phyloP scores from a whole-genome alignment of 2,329 filamentous ascomycete species.

The Aspergillus niger region DNA sequence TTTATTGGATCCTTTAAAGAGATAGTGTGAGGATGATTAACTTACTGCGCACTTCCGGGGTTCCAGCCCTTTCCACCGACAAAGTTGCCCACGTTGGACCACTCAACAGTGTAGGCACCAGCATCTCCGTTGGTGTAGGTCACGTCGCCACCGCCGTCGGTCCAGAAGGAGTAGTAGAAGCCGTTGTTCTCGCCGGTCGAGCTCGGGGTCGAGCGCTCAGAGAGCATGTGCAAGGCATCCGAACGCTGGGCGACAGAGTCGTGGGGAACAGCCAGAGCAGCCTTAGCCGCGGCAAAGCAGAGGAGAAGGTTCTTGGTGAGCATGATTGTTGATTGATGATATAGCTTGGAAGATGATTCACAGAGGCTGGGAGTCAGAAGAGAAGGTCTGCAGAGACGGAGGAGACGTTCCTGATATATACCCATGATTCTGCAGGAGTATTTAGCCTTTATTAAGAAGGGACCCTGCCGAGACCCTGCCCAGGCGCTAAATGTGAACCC shows the following conservation, averaged over 20 bases:
- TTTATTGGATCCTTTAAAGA: background rate
- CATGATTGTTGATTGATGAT: constrained; percentile 23
- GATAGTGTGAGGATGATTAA: background rate
- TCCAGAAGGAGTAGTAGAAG: constrained; percentile 55
- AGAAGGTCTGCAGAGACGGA: background rate
- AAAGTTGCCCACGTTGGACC: constrained; percentile 55
- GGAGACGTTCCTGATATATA: background rate
- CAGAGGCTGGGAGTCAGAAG: background rate
- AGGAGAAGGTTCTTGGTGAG: constrained; percentile 28
- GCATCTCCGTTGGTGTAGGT: constrained; percentile 50
- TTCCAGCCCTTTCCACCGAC: constrained; percentile 63
- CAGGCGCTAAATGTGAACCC: background rate
- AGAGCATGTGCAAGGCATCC: constrained; percentile 10
- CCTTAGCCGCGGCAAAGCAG: constrained; percentile 23
- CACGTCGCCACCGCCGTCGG: constrained; percentile 46
- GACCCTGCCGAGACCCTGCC: background rate
- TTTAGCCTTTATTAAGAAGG: background rate
- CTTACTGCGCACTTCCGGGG: constrained; percentile 54
- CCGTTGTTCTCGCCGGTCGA: constrained; percentile 42
- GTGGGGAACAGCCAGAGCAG: constrained; percentile 27
- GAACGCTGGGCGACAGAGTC: constrained; percentile 19
- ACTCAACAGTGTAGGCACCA: constrained; percentile 50
- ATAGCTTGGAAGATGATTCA: too few relatives aligned
- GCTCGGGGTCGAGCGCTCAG: constrained; percentile 26
- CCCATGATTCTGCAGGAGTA: background rate